Conservation (phyloP, 176 grass and related monocot genomes). For the Tuctoria greenei region DNA sequence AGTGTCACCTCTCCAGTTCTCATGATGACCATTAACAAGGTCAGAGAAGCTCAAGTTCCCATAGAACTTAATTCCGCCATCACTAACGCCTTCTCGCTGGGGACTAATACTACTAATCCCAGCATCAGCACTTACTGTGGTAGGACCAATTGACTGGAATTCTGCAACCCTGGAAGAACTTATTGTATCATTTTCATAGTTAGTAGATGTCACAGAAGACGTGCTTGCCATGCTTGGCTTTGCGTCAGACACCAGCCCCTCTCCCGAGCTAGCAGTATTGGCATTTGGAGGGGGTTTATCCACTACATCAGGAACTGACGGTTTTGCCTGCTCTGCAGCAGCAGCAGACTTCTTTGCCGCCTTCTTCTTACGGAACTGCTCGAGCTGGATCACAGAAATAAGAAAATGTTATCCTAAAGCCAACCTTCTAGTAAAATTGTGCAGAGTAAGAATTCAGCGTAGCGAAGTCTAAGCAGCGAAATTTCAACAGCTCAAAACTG, state of each 20-base stretch:
- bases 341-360: constrained; percentile 49
- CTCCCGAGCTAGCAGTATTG: constrained; percentile 15
- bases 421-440: neutral
- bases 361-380: constrained; percentile 94
- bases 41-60: constrained; percentile 57
- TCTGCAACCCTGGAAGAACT: constrained; percentile 37
- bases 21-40: constrained; percentile 83
- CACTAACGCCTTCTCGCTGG: constrained; percentile 34
- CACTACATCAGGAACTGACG: constrained; percentile 30
- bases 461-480: constrained; percentile 5
- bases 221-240: constrained; percentile 25
- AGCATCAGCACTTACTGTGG: constrained; percentile 6
- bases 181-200: constrained; percentile 39
- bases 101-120: constrained; percentile 32
- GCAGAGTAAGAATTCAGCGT: neutral
- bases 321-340: constrained; percentile 30
- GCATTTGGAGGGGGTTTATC: constrained; percentile 44
- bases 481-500: constrained; percentile 4
- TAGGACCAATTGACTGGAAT: constrained; percentile 30
- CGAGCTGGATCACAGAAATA: constrained; percentile 70
- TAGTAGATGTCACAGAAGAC: constrained; percentile 3
- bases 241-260: constrained; percentile 37
- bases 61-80: constrained; percentile 46
- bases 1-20: constrained; percentile 58
- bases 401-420: constrained; percentile 19